Evolutionary conservation across 1,284 basidiomycete species (phyloP).

Genomic region (Thelephora terrestris): DNA sequence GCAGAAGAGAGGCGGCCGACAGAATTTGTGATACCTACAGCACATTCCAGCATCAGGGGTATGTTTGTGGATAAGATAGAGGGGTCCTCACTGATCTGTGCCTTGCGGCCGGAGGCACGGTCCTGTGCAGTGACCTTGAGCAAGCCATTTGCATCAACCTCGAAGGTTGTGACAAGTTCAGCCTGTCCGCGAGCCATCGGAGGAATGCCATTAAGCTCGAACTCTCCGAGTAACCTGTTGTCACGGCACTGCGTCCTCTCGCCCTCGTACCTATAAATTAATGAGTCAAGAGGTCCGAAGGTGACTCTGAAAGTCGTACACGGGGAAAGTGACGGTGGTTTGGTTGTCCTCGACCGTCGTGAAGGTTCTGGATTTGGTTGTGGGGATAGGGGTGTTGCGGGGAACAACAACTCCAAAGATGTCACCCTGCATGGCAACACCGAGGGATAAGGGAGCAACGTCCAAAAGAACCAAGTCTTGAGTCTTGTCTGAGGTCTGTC

Average conservation of each 20-base stretch:
- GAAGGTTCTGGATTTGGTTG: constrained; percentile 94
- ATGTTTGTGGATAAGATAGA: background rate
- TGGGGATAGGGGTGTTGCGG: constrained; percentile 95
- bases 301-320: constrained; percentile 38
- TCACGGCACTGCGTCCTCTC: constrained; percentile 96
- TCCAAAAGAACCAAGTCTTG: constrained; percentile 92
- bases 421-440: constrained; percentile 98
- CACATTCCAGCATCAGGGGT: background rate
- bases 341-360: constrained; percentile 99
- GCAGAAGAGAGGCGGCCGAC: constrained; percentile 90
- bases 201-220: constrained; percentile 94
- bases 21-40: constrained; percentile 81
- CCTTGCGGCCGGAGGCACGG: constrained; percentile 92
- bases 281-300: constrained; percentile 7
- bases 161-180: constrained; percentile 93
- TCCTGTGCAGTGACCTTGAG: constrained; percentile 93
- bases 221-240: constrained; percentile 94
- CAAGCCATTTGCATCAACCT: constrained; percentile 96
- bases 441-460: constrained; percentile 91
- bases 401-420: constrained; percentile 95
- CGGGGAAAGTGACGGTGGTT: constrained; percentile 95
- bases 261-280: constrained; percentile 69
- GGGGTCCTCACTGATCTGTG: constrained; percentile 75
- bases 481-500: constrained; percentile 94
- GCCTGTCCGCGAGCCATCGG: constrained; percentile 96